A percentile compares a stretch with the other conserved stretches of the same genome.
phyloP scores from a whole-genome alignment of 768 basidiomycete genomes.

The Suillus variegatus region DNA sequence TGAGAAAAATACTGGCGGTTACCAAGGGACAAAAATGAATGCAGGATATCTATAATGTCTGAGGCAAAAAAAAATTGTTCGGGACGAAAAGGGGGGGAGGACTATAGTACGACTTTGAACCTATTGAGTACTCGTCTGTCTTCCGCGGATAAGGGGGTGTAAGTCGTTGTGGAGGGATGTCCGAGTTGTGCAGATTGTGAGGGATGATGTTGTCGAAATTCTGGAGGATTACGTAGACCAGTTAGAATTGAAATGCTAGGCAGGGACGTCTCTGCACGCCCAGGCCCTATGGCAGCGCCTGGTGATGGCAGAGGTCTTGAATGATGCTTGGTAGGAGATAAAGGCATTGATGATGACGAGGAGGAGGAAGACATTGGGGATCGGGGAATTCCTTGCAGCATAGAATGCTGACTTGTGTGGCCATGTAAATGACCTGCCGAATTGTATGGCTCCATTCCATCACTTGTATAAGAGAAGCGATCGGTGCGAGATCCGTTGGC shows the following conservation, averaged over 20 bases:
- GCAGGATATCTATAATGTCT: neutral
- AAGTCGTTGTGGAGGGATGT: slow-evolving; percentile 28
- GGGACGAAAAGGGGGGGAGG: neutral
- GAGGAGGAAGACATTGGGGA: slow-evolving; percentile 18
- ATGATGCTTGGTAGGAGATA: slow-evolving; percentile 17
- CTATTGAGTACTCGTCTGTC: slow-evolving; percentile 59
- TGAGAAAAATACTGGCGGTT: neutral
- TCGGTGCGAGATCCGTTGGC: slow-evolving; percentile 35
- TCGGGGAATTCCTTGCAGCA: slow-evolving; percentile 15
- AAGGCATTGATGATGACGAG: slow-evolving; percentile 14
- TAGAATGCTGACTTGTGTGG: slow-evolving; percentile 14
- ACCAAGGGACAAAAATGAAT: neutral
- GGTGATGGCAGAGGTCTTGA: slow-evolving; percentile 10
- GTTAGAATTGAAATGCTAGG: slow-evolving; percentile 26
- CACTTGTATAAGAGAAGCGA: slow-evolving; percentile 16
- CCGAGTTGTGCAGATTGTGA: slow-evolving; percentile 21
- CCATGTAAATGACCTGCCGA: slow-evolving; percentile 8
- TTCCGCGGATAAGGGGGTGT: slow-evolving; percentile 51
- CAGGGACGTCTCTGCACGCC: slow-evolving; percentile 16
- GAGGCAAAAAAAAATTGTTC: neutral
- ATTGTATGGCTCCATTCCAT: slow-evolving; percentile 21
- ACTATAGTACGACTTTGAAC: slow-evolving; percentile 53
- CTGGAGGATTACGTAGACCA: slow-evolving; percentile 7
- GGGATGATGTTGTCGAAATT: slow-evolving; percentile 7
- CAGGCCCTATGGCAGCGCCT: slow-evolving; percentile 7